Evolutionary conservation across 1,139 yeast species (phyloP), one percentile per base, ranked within the genome.

Genomic region (Yamadazyma atmosphaerica): DNA sequence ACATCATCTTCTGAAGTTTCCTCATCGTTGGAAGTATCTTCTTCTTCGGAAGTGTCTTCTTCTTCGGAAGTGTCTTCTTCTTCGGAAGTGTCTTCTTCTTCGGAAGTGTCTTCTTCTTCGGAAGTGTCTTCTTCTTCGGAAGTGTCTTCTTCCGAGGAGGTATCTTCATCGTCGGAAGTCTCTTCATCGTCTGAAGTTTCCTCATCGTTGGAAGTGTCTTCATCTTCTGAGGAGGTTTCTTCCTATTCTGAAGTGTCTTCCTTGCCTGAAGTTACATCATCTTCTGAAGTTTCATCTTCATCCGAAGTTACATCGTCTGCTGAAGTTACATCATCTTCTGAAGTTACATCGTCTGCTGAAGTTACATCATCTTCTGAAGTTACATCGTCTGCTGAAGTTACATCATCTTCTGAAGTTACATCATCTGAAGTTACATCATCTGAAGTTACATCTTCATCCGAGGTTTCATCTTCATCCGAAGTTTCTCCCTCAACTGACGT

Each of bases 201-300:
- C 3, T 10, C 24, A 18, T 31, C 29, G 29, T n/a, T 8, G 8
- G 31, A 15, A 14, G 31, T 16, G 10, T 27, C 31, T 8, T 27
- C 31, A 5, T 15, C 31, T 7, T 33, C 31, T 27, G 31, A 27
- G n/a, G 26, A 23, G 11, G 26, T 23, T n/a, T 10, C 26, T 10
- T 23, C 26, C 11, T 23, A 9, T 9, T 23, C 26, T 23, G 26
- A 23, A 23, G 26, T 8, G 11, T 9, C 9, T 9, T 6, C 8
- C 22, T 19, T 9, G 8, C 9, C 22, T 9, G 22, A 19, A 19
- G 22, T 7, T 7, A 4, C n/a, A 23, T 23, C 26, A 6, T 23
- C 26, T 8, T 23, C 23, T 10, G 23, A 21, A 26, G 29, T 5
- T 13, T 26, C 29, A 4, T 11, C 19, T 16, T 15, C 21, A 8